Base-by-base conservation (phyloP, 73 alveolate species). In the Symbiodinium pilosum region DNA sequence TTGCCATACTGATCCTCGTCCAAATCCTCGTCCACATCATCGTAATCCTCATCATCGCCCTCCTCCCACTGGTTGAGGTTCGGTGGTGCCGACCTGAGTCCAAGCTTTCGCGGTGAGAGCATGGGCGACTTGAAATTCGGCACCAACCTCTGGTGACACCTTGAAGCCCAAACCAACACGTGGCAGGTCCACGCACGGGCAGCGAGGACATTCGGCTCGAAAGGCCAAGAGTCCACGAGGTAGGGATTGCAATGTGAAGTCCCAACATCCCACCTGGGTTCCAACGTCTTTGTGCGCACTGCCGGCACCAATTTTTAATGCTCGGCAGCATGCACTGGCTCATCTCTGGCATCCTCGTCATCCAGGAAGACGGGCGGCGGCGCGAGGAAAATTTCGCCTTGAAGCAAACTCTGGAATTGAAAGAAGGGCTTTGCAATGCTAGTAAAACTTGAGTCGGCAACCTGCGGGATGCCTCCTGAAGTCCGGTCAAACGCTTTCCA, bases 31-130 rank as follows among this genome's bases (percentile, higher is more conserved):
- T 64, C 64, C 38, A 64, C 81, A 26, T 64, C 95, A 51, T 86
- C 93, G 34, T 89, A 56, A 39, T 89, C 95, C 44, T 89, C 95
- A 24, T 64, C 59, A 21, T 69, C 69, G 39, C 95, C 95, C 43
- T 89, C 95, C 40, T 89, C 95, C 95, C 95, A 89, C 12, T 89
- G 95, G 43, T 89, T 89, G 87, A 89, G 83, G 68, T 89, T 89
- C 34, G 95, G 95, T 73, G 30, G 95, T 43, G 41, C 87, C 43
- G 95, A 89, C 95, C 95, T 89, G 36, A 56, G 32, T 11, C 68
- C 32, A 26, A 54, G 20, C 2, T 54, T 54, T 54, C 73, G 28
- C 68, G n/a, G n/a, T n/a, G n/a, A n/a, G n/a, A n/a, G n/a, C n/a
- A n/a, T n/a, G n/a, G n/a, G n/a, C n/a, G n/a, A n/a, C n/a, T n/a